Evolutionary conservation across 768 basidiomycete species (phyloP).

Genomic region (Mycena floridula): DNA sequence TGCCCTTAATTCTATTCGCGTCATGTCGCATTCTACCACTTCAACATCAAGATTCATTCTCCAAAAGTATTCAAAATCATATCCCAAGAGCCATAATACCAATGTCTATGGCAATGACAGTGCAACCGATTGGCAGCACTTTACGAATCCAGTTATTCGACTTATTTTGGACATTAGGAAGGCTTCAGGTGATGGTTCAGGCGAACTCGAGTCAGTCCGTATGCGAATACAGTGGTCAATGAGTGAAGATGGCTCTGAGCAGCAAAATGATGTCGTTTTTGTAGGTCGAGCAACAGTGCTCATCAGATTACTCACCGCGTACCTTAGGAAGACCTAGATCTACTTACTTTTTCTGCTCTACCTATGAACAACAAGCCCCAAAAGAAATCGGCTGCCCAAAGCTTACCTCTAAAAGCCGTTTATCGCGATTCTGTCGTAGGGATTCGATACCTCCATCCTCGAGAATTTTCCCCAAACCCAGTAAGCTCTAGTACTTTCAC

Average conservation of each 20-base stretch:
- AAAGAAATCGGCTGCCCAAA: constrained; percentile 36
- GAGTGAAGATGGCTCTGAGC: constrained; percentile 29
- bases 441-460: constrained; percentile 63
- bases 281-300: constrained; percentile 37
- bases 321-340: constrained; percentile 70
- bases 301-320: not conserved
- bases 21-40: constrained; percentile 44
- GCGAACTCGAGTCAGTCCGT: constrained; percentile 56
- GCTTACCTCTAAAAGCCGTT: constrained; percentile 74
- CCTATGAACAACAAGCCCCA: constrained; percentile 20
- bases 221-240: constrained; percentile 63
- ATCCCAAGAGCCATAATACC: constrained; percentile 27
- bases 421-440: constrained; percentile 71
- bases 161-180: constrained; percentile 58
- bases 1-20: too few relatives aligned
- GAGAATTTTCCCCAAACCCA: constrained; percentile 10
- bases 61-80: constrained; percentile 64
- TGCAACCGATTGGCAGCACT: constrained; percentile 69
- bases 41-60: constrained; percentile 52
- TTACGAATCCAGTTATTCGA: constrained; percentile 60
- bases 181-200: constrained; percentile 33
- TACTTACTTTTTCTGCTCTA: constrained; percentile 58
- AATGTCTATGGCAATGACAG: constrained; percentile 12
- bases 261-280: constrained; percentile 57
- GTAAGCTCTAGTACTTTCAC: not conserved